These are phyloP conservation scores for Malbranchea cinnamomea DNA, from an alignment of 2,329 filamentous ascomycete genomes.

Conservation along the genomic window DNA sequence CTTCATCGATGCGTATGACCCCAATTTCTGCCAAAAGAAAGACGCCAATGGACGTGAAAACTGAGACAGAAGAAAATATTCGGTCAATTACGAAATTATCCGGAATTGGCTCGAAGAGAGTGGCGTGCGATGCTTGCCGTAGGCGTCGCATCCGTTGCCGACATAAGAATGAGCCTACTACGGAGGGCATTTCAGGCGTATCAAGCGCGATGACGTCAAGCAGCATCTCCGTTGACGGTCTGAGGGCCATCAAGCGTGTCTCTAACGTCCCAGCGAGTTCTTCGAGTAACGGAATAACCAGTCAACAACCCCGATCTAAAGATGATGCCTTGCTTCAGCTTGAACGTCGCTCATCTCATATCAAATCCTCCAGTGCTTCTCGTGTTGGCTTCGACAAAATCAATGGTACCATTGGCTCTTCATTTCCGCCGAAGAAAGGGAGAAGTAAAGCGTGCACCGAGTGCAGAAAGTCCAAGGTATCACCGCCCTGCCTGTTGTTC, in stretches of 20 bases:
- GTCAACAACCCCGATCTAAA: too few relatives aligned
- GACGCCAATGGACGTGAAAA: conserved; percentile 14
- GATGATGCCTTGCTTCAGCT: too few relatives aligned
- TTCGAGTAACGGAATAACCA: too few relatives aligned
- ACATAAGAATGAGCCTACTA: conserved; percentile 40
- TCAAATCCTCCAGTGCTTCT: neutral
- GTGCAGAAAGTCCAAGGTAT: conserved; percentile 52
- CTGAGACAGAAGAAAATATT: conserved; percentile 10
- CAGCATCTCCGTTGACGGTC: too few relatives aligned
- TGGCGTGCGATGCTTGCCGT: conserved; percentile 48
- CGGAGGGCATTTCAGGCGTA: conserved; percentile 8
- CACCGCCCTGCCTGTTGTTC: conserved; percentile 1
- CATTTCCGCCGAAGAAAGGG: conserved; percentile 37
- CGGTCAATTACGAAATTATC: conserved; percentile 21
- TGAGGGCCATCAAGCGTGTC: too few relatives aligned
- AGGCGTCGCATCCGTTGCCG: conserved; percentile 48
- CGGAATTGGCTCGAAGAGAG: conserved; percentile 42
- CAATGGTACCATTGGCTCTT: conserved; percentile 21
- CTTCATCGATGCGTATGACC: conserved; percentile 12
- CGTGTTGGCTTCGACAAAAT: conserved; percentile 11
- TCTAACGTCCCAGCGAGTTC: too few relatives aligned
- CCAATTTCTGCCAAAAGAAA: conserved; percentile 12
- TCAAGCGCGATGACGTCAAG: too few relatives aligned
- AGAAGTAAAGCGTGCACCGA: conserved; percentile 51
- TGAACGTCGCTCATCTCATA: neutral